phyloP scores from a whole-genome alignment of 345 rosid genomes.

The Linum lewisii region DNA sequence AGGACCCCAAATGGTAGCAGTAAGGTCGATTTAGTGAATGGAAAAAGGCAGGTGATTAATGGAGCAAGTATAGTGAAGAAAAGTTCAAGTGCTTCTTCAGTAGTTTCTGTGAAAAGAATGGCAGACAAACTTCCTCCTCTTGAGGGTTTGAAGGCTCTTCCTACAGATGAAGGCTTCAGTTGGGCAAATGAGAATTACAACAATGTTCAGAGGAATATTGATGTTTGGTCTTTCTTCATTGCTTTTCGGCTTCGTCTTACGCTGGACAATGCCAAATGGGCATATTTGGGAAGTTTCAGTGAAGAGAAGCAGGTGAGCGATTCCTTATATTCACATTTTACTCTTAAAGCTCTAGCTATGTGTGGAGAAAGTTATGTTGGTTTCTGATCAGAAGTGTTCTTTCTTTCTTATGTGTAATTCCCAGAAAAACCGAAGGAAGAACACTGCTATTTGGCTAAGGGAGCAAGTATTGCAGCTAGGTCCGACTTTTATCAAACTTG shows the following conservation, averaged over 20 bases:
- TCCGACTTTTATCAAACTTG: constrained; percentile 93
- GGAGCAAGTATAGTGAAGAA: constrained; percentile 44
- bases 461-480: constrained; percentile 88
- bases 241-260: constrained; percentile 60
- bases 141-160: constrained; percentile 61
- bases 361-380: neutral
- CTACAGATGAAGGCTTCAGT: constrained; percentile 87
- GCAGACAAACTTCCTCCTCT: constrained; percentile 43
- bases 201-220: constrained; percentile 57
- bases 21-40: constrained; percentile 44
- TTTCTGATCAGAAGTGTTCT: constrained; percentile 6
- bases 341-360: too few relatives aligned
- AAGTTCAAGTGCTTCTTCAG: constrained; percentile 28
- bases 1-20: constrained; percentile 21
- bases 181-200: constrained; percentile 93
- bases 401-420: constrained; percentile 14
- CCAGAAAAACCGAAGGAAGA: constrained; percentile 62
- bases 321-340: neutral
- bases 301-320: constrained; percentile 66
- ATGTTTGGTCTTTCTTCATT: constrained; percentile 84
- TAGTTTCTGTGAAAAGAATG: constrained; percentile 21
- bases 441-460: constrained; percentile 85
- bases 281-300: constrained; percentile 61
- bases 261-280: constrained; percentile 86
- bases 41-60: constrained; percentile 42